These are phyloP conservation scores for Metarhizium robertsii DNA, from an alignment of 2,329 filamentous ascomycete species.

Conservation along the genomic window DNA sequence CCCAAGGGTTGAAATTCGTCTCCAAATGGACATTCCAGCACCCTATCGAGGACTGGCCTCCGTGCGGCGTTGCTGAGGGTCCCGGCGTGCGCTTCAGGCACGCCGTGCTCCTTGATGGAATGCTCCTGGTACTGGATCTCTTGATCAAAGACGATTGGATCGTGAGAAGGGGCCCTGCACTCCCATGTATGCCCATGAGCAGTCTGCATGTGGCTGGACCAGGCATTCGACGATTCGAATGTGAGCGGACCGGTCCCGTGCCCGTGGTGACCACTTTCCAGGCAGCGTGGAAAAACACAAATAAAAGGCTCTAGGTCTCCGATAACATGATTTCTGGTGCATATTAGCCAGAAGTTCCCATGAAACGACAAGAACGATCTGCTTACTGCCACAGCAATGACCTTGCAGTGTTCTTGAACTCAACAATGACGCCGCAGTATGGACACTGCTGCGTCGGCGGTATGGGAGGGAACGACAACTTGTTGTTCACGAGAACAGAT, in stretches of 20 bases:
- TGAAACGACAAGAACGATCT: too few species aligned
- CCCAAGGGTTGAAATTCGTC: constrained; percentile 16
- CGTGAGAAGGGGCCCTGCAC: constrained; percentile 18
- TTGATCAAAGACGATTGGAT: constrained; percentile 15
- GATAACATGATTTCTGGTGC: too few species aligned
- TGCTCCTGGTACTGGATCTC: constrained; percentile 17
- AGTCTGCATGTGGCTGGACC: constrained; percentile 15
- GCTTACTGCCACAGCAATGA: too few species aligned
- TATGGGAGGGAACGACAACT: too few species aligned
- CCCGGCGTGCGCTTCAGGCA: constrained; percentile 2
- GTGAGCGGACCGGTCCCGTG: constrained; percentile 6
- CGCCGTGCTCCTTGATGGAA: constrained; percentile 13
- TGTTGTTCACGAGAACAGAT: too few species aligned
- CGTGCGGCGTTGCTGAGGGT: constrained; percentile 16
- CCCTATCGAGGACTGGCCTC: constrained; percentile 14
- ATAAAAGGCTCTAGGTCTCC: too few species aligned
- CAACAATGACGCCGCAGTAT: too few species aligned
- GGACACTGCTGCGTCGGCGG: too few species aligned
- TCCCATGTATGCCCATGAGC: constrained; percentile 19
- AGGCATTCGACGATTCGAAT: constrained; percentile 13
- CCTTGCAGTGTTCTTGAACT: too few species aligned
- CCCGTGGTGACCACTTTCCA: too few species aligned
- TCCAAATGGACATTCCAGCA: constrained; percentile 17
- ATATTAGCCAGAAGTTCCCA: too few species aligned
- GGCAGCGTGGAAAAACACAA: too few species aligned